These are phyloP conservation scores for Heliamphora pulchella DNA, from an alignment of 179 eudicot species.

Conservation along the genomic window DNA sequence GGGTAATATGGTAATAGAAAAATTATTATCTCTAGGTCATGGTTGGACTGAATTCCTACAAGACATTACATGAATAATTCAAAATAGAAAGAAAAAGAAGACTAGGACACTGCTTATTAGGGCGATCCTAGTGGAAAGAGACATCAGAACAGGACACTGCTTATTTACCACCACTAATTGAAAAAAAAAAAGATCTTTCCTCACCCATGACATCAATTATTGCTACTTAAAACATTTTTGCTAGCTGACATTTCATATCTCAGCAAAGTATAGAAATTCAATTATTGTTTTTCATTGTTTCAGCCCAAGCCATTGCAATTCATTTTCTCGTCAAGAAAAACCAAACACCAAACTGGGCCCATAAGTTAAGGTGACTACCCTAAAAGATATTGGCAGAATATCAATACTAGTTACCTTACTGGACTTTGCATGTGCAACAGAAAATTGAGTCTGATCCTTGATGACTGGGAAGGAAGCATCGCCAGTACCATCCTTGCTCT, in stretches of 20 bases:
- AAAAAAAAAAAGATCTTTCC: neutral
- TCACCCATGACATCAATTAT: neutral
- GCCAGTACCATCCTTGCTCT: constrained; percentile 78
- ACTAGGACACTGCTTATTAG: neutral
- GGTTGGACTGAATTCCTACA: neutral
- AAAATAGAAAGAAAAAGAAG: neutral
- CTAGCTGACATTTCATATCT: neutral
- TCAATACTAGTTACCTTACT: constrained; percentile 50
- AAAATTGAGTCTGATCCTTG: constrained; percentile 81
- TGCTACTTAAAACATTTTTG: neutral
- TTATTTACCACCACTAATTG: neutral
- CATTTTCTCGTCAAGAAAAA: neutral
- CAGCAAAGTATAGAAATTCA: neutral
- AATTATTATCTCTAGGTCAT: neutral
- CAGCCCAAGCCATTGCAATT: neutral
- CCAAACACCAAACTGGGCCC: neutral
- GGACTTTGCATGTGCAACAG: constrained; percentile 71
- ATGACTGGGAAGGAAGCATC: constrained; percentile 76
- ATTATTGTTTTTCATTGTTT: neutral
- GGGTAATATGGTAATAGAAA: neutral
- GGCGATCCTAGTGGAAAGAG: neutral
- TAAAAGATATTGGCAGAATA: neutral
- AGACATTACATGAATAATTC: neutral
- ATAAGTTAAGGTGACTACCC: neutral
- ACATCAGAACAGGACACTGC: neutral